Evolutionary conservation across 495 filamentous ascomycete genomes (phyloP).

Genomic region (Penicillium silybi): DNA sequence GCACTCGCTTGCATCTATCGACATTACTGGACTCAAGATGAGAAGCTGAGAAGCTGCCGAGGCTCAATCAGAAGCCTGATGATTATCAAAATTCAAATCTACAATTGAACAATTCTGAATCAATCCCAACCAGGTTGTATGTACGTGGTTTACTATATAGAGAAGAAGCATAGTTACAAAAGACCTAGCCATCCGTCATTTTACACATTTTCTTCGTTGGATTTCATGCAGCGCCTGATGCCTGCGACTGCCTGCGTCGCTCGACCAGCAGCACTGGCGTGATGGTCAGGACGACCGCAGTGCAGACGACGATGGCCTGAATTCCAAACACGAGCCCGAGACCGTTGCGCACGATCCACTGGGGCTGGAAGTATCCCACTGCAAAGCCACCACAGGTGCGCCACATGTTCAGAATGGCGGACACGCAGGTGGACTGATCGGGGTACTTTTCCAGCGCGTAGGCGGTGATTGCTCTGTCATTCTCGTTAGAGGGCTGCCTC

Average conservation of each 20-base stretch:
- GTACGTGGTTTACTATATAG: not conserved
- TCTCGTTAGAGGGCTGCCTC: not conserved
- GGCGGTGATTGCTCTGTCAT: constrained; percentile 33
- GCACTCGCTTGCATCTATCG: not conserved
- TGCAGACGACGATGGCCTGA: constrained; percentile 39
- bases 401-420: constrained; percentile 42
- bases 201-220: not conserved
- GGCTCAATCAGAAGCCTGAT: not conserved
- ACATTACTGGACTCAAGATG: not conserved
- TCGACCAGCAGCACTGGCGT: constrained; percentile 25
- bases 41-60: not conserved
- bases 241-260: not conserved
- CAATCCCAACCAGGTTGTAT: not conserved
- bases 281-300: constrained; percentile 26
- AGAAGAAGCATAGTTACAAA: not conserved
- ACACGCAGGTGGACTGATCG: constrained; percentile 35
- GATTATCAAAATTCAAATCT: not conserved
- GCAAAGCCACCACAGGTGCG: constrained; percentile 44
- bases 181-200: not conserved
- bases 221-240: not conserved
- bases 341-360: constrained; percentile 40
- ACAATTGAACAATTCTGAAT: not conserved
- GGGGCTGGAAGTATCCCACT: constrained; percentile 45
- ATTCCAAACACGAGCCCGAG: constrained; percentile 41
- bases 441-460: constrained; percentile 44